Percentiles rank a stretch among this genome's conserved stretches.
Evolutionary conservation across 1,284 basidiomycete species (phyloP).

Genomic region (Prillingera fragicola): DNA sequence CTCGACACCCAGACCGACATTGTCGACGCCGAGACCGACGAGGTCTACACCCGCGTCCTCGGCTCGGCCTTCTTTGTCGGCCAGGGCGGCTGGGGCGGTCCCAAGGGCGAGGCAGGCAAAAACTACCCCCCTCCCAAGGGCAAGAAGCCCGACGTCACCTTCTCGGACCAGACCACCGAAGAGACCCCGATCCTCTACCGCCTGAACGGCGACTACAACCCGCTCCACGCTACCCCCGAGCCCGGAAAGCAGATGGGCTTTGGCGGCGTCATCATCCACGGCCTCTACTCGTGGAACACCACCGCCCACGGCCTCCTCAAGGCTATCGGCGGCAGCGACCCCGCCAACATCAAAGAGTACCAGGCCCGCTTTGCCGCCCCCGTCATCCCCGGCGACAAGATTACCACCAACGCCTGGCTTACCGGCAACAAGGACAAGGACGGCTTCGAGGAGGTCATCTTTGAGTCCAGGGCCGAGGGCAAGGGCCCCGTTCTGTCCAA

Average conservation of each 20-base stretch:
- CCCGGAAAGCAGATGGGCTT: slow-evolving; percentile 19
- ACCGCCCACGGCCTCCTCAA: slow-evolving; percentile 17
- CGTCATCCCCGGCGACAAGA: slow-evolving; percentile 19
- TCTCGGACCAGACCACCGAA: slow-evolving; percentile 11
- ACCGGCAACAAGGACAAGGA: slow-evolving; percentile 16
- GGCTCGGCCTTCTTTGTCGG: slow-evolving; percentile 16
- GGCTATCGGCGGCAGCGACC: slow-evolving; percentile 10
- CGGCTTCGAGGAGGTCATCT: slow-evolving; percentile 19
- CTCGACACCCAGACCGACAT: slow-evolving; percentile 18
- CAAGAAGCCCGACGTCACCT: slow-evolving; percentile 8
- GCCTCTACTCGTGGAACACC: slow-evolving; percentile 20
- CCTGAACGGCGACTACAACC: slow-evolving; percentile 23
- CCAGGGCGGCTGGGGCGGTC: slow-evolving; percentile 19
- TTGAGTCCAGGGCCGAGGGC: slow-evolving; percentile 14
- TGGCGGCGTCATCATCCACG: slow-evolving; percentile 21
- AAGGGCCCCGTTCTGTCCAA: slow-evolving; percentile 14
- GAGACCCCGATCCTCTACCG: slow-evolving; percentile 17
- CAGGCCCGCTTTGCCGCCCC: slow-evolving; percentile 16
- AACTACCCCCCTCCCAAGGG: slow-evolving; percentile 9
- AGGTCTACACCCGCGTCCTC: slow-evolving; percentile 8
- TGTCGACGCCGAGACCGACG: slow-evolving; percentile 12
- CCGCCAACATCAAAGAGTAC: slow-evolving; percentile 19
- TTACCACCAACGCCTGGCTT: slow-evolving; percentile 12
- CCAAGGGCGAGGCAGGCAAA: slow-evolving; percentile 13
- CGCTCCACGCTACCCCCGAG: slow-evolving; percentile 16